Conservation (phyloP, 768 basidiomycete species). For the Tricholoma sp. region DNA sequence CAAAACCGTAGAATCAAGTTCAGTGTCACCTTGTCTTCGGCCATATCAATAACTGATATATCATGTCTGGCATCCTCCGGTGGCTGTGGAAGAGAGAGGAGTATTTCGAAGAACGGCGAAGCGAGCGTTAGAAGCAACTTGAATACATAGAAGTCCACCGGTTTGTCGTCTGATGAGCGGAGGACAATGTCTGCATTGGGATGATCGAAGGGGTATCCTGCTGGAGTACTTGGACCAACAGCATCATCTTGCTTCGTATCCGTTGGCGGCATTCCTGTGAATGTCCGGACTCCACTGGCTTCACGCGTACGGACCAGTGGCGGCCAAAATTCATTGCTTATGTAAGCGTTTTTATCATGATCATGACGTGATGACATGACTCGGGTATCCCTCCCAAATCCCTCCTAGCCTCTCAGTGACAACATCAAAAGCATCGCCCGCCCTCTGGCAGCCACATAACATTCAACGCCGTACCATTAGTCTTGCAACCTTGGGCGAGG, state of each 20-base stretch:
- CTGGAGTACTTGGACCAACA: constrained; percentile 1
- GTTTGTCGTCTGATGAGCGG: constrained; percentile 44
- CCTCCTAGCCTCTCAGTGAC: too few relatives aligned
- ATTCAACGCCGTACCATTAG: too few relatives aligned
- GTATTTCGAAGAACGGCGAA: constrained; percentile 53
- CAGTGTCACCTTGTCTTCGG: constrained; percentile 40
- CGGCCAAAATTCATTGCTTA: too few relatives aligned
- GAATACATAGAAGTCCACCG: constrained; percentile 48
- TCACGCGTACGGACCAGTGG: too few relatives aligned
- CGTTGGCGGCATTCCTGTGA: too few relatives aligned
- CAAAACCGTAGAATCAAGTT: constrained; percentile 40
- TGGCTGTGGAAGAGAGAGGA: constrained; percentile 50
- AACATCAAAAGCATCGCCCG: too few relatives aligned
- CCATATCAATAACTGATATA: constrained; percentile 40
- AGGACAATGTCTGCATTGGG: constrained; percentile 48
- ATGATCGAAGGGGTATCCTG: constrained; percentile 39
- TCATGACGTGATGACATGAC: too few relatives aligned
- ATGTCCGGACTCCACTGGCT: too few relatives aligned
- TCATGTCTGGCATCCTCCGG: constrained; percentile 25
- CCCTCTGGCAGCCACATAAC: too few relatives aligned
- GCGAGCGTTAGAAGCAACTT: constrained; percentile 49
- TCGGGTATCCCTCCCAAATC: too few relatives aligned
- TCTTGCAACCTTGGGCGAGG: too few relatives aligned
- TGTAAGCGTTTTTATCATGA: too few relatives aligned
- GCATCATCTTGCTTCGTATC: background rate